Percentiles rank a stretch among this genome's conserved stretches.
These are phyloP conservation scores for Hypoxylon sp. DNA, from an alignment of 2,329 filamentous ascomycete genomes.

Conservation along the genomic window DNA sequence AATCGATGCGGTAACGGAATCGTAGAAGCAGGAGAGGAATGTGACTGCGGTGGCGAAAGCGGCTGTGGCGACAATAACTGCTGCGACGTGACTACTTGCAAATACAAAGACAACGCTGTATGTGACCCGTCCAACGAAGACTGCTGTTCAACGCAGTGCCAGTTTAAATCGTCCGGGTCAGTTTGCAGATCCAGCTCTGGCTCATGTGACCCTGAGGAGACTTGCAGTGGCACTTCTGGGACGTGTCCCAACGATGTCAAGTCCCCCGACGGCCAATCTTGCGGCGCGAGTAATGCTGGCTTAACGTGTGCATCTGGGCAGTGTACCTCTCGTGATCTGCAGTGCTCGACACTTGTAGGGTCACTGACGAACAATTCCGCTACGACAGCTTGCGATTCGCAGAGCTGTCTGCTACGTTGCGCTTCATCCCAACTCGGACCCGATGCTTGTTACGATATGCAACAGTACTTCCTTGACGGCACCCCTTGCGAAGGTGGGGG, in stretches of 20 bases:
- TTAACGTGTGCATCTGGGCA: slow-evolving; percentile 90
- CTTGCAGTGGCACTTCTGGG: slow-evolving; percentile 77
- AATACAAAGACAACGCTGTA: slow-evolving; percentile 78
- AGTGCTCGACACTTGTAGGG: slow-evolving; percentile 88
- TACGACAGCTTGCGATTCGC: slow-evolving; percentile 80
- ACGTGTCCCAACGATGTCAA: slow-evolving; percentile 80
- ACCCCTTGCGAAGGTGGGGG: slow-evolving; percentile 86
- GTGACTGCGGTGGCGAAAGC: slow-evolving; percentile 86
- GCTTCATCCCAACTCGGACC: slow-evolving; percentile 74
- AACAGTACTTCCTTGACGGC: slow-evolving; percentile 94
- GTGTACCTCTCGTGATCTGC: slow-evolving; percentile 90
- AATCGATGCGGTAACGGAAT: slow-evolving; percentile 97
- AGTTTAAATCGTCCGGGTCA: slow-evolving; percentile 73
- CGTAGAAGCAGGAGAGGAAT: slow-evolving; percentile 93
- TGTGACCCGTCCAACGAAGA: slow-evolving; percentile 88
- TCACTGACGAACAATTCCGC: slow-evolving; percentile 78
- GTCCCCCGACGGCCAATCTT: slow-evolving; percentile 75
- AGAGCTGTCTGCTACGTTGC: slow-evolving; percentile 82
- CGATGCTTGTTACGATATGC: slow-evolving; percentile 77
- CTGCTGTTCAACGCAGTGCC: slow-evolving; percentile 77
- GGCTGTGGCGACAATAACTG: slow-evolving; percentile 82
- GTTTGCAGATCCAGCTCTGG: slow-evolving; percentile 86
- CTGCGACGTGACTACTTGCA: slow-evolving; percentile 89
- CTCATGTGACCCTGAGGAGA: slow-evolving; percentile 86
- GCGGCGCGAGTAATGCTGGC: slow-evolving; percentile 71